Evolutionary conservation across 78 protist species (phyloP).

Genomic region (Corallochytrium limacisporum): DNA sequence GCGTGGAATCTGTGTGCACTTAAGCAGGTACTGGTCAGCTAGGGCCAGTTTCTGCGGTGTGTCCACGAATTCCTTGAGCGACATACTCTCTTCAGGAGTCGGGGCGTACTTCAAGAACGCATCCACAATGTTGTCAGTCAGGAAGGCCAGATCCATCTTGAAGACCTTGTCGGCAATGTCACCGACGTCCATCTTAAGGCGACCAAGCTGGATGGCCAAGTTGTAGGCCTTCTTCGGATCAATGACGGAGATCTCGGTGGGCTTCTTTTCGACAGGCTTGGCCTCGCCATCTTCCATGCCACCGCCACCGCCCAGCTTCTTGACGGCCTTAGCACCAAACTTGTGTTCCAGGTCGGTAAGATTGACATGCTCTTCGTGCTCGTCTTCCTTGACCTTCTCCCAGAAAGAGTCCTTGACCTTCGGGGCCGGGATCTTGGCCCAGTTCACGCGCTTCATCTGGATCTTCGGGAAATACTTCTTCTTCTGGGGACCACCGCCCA

Average conservation of each 20-base stretch:
- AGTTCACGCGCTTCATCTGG: conserved; percentile 5
- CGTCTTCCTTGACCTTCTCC: conserved; percentile 1
- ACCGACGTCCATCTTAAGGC: neutral
- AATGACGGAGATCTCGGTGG: neutral
- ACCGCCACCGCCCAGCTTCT: neutral
- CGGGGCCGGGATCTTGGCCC: neutral
- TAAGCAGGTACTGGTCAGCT: neutral
- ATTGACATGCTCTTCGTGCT: neutral
- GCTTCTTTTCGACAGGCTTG: neutral
- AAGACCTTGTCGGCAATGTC: neutral
- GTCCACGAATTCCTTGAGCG: neutral
- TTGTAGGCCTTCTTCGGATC: conserved; percentile 20
- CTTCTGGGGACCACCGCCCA: neutral
- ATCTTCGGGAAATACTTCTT: neutral
- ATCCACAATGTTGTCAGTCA: neutral
- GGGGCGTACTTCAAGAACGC: neutral
- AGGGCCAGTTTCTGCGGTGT: neutral
- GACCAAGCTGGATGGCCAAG: conserved; percentile 3
- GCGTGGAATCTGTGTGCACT: neutral
- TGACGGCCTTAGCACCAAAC: conserved; percentile 6
- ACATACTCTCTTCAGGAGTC: neutral
- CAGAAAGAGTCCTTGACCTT: conserved; percentile 12
- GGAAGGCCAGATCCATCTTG: neutral
- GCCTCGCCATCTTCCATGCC: neutral
- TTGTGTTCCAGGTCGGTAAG: neutral